phyloP scores from a whole-genome alignment of 75 land plant species.

The Chamaecyparis obtusa region DNA sequence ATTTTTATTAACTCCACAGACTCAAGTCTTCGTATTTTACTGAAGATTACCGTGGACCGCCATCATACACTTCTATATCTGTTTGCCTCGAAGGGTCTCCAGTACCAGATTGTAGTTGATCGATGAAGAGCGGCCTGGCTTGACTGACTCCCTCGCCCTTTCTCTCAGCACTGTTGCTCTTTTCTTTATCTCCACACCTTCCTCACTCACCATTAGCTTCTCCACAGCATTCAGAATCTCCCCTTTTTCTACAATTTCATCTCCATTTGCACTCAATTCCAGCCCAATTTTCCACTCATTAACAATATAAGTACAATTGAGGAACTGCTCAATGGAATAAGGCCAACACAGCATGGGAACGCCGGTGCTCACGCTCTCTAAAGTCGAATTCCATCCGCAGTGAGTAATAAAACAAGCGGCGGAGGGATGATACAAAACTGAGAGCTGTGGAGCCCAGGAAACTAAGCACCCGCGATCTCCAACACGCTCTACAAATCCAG shows the following conservation, averaged over 20 bases:
- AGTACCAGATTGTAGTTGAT: conserved; percentile 14
- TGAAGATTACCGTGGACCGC: no score
- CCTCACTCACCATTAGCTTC: conserved; percentile 28
- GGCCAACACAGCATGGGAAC: conserved; percentile 51
- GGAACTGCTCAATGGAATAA: conserved; percentile 11
- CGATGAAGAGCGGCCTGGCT: conserved; percentile 19
- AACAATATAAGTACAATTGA: conserved; percentile 18
- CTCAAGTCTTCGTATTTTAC: no score
- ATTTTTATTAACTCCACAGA: no score
- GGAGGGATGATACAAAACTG: conserved; percentile 44
- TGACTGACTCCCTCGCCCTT: conserved; percentile 7
- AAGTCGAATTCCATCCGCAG: conserved; percentile 56
- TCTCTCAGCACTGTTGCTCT: conserved; percentile 16
- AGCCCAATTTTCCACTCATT: conserved; percentile 25
- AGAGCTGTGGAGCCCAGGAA: conserved; percentile 59
- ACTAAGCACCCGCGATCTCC: conserved; percentile 40
- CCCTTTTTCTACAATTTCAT: conserved; percentile 7
- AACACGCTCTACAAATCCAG: conserved; percentile 26
- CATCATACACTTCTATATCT: neutral
- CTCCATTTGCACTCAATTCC: neutral
- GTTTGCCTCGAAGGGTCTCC: neutral
- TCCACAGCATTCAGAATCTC: conserved; percentile 20
- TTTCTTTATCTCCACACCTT: conserved; percentile 28
- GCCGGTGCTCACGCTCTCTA: conserved; percentile 31
- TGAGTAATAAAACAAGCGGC: conserved; percentile 47